Percentiles rank a stretch among this genome's conserved stretches.
phyloP scores from a whole-genome alignment of 169 alveolate genomes.

The Cyclospora cayetanensis region DNA sequence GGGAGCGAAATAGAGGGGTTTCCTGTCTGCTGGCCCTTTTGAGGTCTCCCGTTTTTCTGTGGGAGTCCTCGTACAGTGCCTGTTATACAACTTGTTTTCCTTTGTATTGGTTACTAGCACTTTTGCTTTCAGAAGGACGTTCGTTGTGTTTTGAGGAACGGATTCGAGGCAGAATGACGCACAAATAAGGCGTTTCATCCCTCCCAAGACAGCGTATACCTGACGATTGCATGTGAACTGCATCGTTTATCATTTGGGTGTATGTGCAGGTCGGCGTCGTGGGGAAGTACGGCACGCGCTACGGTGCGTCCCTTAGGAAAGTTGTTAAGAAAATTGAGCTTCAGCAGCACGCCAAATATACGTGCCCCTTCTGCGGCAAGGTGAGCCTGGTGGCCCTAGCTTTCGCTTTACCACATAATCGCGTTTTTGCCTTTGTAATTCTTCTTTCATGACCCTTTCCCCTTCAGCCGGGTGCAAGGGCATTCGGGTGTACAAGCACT shows the following conservation, averaged over 20 bases:
- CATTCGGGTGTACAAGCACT: background rate
- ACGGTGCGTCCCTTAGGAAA: slow-evolving; percentile 98
- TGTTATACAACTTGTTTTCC: no score
- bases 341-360: slow-evolving; percentile 93
- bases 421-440: background rate
- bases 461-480: background rate
- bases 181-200: no score
- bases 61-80: no score
- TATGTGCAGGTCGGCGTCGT: slow-evolving; percentile 95
- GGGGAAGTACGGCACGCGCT: slow-evolving; percentile 98
- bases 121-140: no score
- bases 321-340: slow-evolving; percentile 96
- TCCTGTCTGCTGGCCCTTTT: background rate
- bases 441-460: background rate
- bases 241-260: background rate
- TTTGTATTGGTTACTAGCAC: no score
- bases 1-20: background rate
- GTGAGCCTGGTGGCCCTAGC: slow-evolving; percentile 72
- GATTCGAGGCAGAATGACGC: no score
- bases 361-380: slow-evolving; percentile 98
- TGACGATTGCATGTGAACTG: background rate
- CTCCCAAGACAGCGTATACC: no score
- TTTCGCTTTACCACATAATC: background rate
- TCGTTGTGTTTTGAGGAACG: no score
- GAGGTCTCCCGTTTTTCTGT: no score